Evolutionary conservation across 257 asterid genomes (phyloP), one percentile per base, ranked within the genome.

Genomic region (Jacaranda copaia): DNA sequence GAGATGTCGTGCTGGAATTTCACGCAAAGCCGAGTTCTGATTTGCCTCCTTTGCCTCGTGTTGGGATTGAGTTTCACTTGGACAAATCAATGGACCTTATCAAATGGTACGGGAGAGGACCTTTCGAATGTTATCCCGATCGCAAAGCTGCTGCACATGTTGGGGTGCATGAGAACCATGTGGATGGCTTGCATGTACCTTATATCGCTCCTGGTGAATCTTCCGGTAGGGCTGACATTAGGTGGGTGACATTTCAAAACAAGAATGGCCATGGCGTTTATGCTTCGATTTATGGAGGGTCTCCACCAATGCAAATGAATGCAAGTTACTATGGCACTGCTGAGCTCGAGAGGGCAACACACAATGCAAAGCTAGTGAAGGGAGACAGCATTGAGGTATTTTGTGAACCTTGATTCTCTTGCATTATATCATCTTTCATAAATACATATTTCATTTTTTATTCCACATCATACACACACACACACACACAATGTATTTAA

Each of bases 1-100:
- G 94, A 64, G 94, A 89, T 74, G 86, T 87, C 79, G 57, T 89
- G 45, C 74, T 89, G 71, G 87, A 89, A 79, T 85, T 85, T 81
- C 80, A 79, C 55, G 85, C 85, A 40, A 81, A 76, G 53, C 92
- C 92, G 68, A 79, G 56, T 63, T 57, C 87, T 19, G 76, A 78
- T 80, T 85, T 89, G 83, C 94, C 94, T 19, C 92, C 94, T 78
- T 77, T 89, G 79, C 94, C 94, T 18, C 90, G 94, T 13, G 87
- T 89, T 5, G 94, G 94, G 60, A 80, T 89, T 58, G 86, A 87
- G 68, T 84, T 87, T 78, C 94, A 87, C 65, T 56, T 89, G 75
- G 90, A 85, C 59, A 87, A 82, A 70, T 82, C 90, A 36, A 63
- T 89, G 82, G 85, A 86, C 81, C 64, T 73, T 77, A 77, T 89